phyloP scores from a whole-genome alignment of 2,329 filamentous ascomycete genomes.

The Colletotrichum cordylinicola region DNA sequence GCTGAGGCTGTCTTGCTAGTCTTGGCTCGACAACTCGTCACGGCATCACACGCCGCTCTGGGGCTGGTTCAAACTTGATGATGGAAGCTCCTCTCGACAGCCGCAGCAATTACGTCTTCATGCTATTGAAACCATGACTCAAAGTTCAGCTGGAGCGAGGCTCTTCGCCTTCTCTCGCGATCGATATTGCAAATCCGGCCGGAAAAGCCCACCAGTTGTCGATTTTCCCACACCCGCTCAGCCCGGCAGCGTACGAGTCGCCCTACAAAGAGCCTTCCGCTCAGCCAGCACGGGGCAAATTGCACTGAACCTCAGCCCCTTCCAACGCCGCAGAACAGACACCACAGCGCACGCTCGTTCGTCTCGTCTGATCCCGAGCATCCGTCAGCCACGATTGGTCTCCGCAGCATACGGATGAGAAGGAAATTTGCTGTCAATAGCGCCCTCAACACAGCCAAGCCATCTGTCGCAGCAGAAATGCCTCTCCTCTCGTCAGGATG shows the following conservation, averaged over 20 bases:
- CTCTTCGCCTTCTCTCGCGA: not conserved
- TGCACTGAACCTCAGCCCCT: constrained; percentile 18
- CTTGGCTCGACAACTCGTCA: constrained; percentile 3
- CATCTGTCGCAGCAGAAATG: not conserved
- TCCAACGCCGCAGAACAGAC: not conserved
- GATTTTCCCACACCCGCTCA: not conserved
- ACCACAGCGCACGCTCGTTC: not conserved
- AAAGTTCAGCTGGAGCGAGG: not conserved
- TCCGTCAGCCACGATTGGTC: constrained; percentile 1
- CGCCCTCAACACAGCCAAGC: not conserved
- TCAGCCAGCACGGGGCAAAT: constrained; percentile 21
- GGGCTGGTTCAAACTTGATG: not conserved
- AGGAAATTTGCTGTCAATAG: not conserved
- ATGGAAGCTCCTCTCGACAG: not conserved
- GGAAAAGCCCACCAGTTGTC: not conserved
- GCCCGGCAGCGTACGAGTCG: constrained; percentile 8
- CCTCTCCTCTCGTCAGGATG: not conserved
- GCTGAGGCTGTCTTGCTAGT: not conserved
- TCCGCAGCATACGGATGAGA: not conserved
- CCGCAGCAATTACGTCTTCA: constrained; percentile 5
- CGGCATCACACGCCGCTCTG: not conserved
- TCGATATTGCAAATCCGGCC: not conserved
- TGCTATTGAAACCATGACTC: not conserved
- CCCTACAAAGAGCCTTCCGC: not conserved
- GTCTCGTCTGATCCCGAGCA: not conserved